Evolutionary conservation across 371 early-diverging fungal genomes (phyloP).

Genomic region (Mortierella sp.): DNA sequence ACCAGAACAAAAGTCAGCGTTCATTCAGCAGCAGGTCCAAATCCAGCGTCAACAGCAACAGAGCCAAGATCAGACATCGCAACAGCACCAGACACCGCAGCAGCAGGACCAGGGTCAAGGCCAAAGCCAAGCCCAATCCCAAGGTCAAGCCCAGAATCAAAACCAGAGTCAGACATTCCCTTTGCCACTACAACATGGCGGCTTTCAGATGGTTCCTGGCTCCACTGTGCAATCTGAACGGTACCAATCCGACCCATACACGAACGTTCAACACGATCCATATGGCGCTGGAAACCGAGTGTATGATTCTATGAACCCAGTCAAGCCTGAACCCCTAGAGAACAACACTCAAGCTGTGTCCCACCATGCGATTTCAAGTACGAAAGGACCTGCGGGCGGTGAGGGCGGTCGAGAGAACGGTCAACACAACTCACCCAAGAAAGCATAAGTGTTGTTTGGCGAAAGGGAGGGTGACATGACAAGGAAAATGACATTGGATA

Average conservation of each 20-base stretch:
- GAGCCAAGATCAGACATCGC: conserved; percentile 17
- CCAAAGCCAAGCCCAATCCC: conserved; percentile 1
- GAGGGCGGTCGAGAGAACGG: too few relatives aligned
- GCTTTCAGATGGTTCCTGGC: conserved; percentile 13
- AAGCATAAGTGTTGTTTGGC: too few relatives aligned
- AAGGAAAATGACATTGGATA: too few relatives aligned
- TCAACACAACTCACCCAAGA: too few relatives aligned
- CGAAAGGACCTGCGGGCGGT: too few relatives aligned
- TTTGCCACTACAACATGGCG: conserved; percentile 16
- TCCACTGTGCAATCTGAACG: conserved; percentile 10
- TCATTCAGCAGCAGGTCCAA: conserved; percentile 40
- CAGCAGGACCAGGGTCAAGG: conserved; percentile 2
- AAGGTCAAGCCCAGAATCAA: conserved; percentile 7
- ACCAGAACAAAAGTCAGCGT: conserved; percentile 36
- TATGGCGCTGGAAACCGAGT: too few relatives aligned
- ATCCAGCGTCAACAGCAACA: conserved; percentile 35
- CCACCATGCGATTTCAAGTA: too few relatives aligned
- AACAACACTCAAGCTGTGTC: too few relatives aligned
- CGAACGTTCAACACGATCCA: not conserved
- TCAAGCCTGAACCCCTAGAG: too few relatives aligned
- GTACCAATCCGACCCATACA: conserved; percentile 19
- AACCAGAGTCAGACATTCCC: conserved; percentile 5
- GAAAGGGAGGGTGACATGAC: too few relatives aligned
- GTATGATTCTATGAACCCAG: too few relatives aligned
- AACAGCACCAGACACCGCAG: conserved; percentile 6